Evolutionary conservation across 768 basidiomycete genomes (phyloP).

Genomic region (Podaxis mareebaensis): DNA sequence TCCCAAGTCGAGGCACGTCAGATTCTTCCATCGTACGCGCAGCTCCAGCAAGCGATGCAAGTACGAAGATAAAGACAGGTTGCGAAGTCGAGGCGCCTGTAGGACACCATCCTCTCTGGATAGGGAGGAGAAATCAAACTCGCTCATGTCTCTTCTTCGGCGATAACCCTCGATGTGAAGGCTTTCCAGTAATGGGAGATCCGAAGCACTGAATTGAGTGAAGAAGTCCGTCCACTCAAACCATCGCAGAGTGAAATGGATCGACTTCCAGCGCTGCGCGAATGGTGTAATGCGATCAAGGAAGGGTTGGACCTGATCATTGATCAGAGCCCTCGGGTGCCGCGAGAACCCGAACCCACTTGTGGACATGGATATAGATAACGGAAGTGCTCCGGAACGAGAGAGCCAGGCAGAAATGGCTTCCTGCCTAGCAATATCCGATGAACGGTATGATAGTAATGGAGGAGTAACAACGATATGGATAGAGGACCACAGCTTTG

Average conservation of each 20-base stretch:
- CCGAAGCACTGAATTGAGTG: neutral
- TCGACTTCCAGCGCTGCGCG: constrained; percentile 1
- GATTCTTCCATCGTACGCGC: neutral
- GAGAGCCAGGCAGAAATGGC: constrained; percentile 10
- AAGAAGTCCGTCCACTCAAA: constrained; percentile 3
- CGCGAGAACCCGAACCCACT: neutral
- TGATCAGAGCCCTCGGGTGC: neutral
- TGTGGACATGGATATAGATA: constrained; percentile 6
- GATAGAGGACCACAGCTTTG: constrained; percentile 14
- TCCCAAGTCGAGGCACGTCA: constrained; percentile 1
- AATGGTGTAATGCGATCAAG: neutral
- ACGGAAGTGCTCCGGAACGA: constrained; percentile 10
- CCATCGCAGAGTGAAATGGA: neutral
- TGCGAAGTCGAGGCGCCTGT: constrained; percentile 1
- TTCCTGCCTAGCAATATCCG: neutral
- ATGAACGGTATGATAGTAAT: too few relatives aligned
- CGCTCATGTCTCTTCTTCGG: neutral
- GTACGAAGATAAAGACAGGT: neutral
- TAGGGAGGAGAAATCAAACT: neutral
- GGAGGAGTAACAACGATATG: constrained; percentile 8
- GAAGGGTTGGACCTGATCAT: neutral
- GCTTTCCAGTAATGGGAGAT: constrained; percentile 4
- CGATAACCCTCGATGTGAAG: neutral
- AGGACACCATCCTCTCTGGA: neutral
- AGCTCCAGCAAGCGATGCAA: neutral